phyloP scores from a whole-genome alignment of 257 asterid genomes.

The Gynochthodes officinalis region DNA sequence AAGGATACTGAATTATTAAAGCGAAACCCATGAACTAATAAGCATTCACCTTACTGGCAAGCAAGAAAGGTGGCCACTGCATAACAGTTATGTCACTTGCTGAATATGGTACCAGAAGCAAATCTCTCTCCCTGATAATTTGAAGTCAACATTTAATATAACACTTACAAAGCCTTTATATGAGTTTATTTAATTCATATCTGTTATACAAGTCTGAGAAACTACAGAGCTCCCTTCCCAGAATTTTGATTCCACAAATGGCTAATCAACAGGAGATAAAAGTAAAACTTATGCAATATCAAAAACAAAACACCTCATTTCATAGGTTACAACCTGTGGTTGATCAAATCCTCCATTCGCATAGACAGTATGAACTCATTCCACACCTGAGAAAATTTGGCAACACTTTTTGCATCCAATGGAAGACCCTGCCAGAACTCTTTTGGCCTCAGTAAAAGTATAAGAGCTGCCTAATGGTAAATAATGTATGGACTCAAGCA shows the following conservation, averaged over 20 bases:
- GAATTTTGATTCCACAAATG: constrained; percentile 1
- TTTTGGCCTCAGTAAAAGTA: constrained; percentile 19
- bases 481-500: background rate
- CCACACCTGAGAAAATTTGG: constrained; percentile 99
- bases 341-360: constrained; percentile 93
- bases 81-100: constrained; percentile 82
- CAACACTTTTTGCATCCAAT: constrained; percentile 66
- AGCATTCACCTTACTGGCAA: constrained; percentile 86
- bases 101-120: constrained; percentile 93
- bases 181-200: background rate
- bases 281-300: background rate
- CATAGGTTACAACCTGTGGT: constrained; percentile 52
- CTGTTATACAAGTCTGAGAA: background rate
- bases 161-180: background rate
- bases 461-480: constrained; percentile 11
- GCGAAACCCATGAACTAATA: constrained; percentile 13
- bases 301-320: constrained; percentile 1
- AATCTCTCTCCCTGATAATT: constrained; percentile 73
- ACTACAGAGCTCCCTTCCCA: background rate
- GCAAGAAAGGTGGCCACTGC: constrained; percentile 99
- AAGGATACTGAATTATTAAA: constrained; percentile 10
- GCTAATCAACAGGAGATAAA: constrained; percentile 11
- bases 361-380: constrained; percentile 90
- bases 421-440: constrained; percentile 57
- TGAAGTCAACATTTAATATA: constrained; percentile 13